These are phyloP conservation scores for Xylariaceae sp. DNA, from an alignment of 2,329 filamentous ascomycete species.

Conservation along the genomic window DNA sequence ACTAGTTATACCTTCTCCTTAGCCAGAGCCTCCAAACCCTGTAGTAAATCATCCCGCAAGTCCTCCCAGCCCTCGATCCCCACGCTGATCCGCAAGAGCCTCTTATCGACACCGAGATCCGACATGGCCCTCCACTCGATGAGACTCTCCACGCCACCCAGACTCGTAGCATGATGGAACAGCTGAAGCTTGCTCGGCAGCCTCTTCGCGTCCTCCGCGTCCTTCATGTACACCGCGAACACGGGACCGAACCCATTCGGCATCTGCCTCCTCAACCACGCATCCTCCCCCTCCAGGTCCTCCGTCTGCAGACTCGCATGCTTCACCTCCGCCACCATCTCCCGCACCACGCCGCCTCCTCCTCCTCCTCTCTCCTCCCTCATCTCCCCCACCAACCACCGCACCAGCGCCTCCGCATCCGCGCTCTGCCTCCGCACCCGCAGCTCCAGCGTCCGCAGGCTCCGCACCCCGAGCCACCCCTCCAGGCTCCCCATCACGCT, in stretches of 20 bases:
- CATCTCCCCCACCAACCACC: conserved; percentile 54
- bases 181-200: conserved; percentile 75
- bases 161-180: conserved; percentile 91
- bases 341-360: conserved; percentile 39
- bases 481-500: conserved; percentile 85
- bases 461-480: conserved; percentile 86
- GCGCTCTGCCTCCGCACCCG: conserved; percentile 72
- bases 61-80: conserved; percentile 87
- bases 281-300: conserved; percentile 24
- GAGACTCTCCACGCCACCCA: conserved; percentile 91
- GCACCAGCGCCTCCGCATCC: conserved; percentile 65
- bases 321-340: conserved; percentile 56
- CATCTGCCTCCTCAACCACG: conserved; percentile 86
- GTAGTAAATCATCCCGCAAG: conserved; percentile 68
- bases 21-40: conserved; percentile 57
- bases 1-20: conserved; percentile 20
- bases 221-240: conserved; percentile 68
- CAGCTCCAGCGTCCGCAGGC: conserved; percentile 79
- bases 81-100: conserved; percentile 75
- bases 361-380: conserved; percentile 9
- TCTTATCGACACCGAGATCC: conserved; percentile 66
- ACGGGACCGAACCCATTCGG: conserved; percentile 85
- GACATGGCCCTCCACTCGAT: conserved; percentile 96
- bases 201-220: conserved; percentile 54
- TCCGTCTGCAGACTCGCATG: conserved; percentile 78